These are phyloP conservation scores for Sphaceloma murrayae DNA, from an alignment of 2,329 filamentous ascomycete species.

Conservation along the genomic window DNA sequence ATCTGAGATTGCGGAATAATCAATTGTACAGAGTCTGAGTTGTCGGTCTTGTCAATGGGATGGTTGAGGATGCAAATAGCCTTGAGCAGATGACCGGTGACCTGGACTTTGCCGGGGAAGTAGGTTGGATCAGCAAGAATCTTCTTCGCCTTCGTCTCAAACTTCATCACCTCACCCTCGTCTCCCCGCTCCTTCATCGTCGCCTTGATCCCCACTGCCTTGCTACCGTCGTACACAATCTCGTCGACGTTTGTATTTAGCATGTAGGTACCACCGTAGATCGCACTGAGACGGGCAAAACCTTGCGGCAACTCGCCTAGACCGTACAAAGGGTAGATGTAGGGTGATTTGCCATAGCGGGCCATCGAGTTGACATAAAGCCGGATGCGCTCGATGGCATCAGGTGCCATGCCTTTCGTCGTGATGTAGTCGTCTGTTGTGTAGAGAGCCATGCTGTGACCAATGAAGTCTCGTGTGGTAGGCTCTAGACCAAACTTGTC, in stretches of 20 bases:
- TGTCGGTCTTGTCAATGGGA: constrained; percentile 79
- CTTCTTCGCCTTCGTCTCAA: constrained; percentile 91
- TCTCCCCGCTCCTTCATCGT: constrained; percentile 87
- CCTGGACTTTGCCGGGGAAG: constrained; percentile 81
- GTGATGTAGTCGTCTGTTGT: constrained; percentile 80
- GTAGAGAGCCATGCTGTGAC: constrained; percentile 96
- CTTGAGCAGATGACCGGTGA: constrained; percentile 82
- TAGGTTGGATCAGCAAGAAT: constrained; percentile 95
- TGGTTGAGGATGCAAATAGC: constrained; percentile 97
- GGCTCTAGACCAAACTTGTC: constrained; percentile 93
- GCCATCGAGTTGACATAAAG: constrained; percentile 97
- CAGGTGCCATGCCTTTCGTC: constrained; percentile 61
- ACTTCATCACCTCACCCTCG: constrained; percentile 67
- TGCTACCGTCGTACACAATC: constrained; percentile 70
- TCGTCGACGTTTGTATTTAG: constrained; percentile 93
- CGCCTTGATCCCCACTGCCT: constrained; percentile 92
- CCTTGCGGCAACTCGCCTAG: constrained; percentile 95
- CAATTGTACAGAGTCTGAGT: constrained; percentile 81
- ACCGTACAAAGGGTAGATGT: constrained; percentile 98
- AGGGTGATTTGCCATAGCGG: constrained; percentile 94
- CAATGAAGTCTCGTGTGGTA: constrained; percentile 87
- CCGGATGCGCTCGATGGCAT: constrained; percentile 83
- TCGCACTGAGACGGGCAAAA: constrained; percentile 92
- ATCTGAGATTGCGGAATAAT: constrained; percentile 98
- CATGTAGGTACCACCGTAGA: constrained; percentile 99